Evolutionary conservation across 345 rosid genomes (phyloP).

Genomic region (Viola odorata): DNA sequence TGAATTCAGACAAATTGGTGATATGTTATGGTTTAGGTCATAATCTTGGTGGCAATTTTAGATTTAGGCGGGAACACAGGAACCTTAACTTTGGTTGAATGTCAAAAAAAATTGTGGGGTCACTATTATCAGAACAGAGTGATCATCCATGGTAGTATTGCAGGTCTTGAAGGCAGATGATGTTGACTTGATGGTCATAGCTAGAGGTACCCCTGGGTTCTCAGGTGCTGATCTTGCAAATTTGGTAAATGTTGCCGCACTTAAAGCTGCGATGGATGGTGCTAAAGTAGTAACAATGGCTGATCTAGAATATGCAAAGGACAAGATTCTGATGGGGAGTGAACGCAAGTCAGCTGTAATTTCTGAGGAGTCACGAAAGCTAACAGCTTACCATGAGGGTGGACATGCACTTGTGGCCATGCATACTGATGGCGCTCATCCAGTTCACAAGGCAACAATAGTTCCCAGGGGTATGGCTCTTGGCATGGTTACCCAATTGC

Average conservation of each 20-base stretch:
- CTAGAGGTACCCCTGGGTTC: slow-evolving; percentile 95
- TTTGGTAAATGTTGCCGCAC: slow-evolving; percentile 80
- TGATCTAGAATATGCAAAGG: slow-evolving; percentile 91
- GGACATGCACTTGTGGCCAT: slow-evolving; percentile 98
- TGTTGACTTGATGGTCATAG: slow-evolving; percentile 90
- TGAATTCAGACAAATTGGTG: neutral
- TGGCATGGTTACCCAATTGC: slow-evolving; percentile 92
- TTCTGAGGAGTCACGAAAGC: slow-evolving; percentile 63
- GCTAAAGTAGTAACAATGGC: slow-evolving; percentile 82
- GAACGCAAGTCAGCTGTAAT: slow-evolving; percentile 93
- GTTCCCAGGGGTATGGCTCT: slow-evolving; percentile 94
- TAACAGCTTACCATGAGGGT: slow-evolving; percentile 94
- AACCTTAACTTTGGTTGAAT: neutral
- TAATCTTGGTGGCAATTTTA: neutral
- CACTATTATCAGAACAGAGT: too few species aligned
- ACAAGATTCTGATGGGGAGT: slow-evolving; percentile 95
- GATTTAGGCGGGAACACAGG: neutral
- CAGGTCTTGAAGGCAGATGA: slow-evolving; percentile 88
- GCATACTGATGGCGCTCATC: slow-evolving; percentile 85
- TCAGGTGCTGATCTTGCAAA: slow-evolving; percentile 98
- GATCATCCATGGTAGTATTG: slow-evolving; percentile 9
- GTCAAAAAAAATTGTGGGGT: too few species aligned
- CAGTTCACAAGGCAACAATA: slow-evolving; percentile 95
- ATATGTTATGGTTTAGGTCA: neutral
- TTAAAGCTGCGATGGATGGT: slow-evolving; percentile 97